These are phyloP conservation scores for Wickerhamomyces canadensis DNA, from an alignment of 805 yeast species.

Conservation along the genomic window DNA sequence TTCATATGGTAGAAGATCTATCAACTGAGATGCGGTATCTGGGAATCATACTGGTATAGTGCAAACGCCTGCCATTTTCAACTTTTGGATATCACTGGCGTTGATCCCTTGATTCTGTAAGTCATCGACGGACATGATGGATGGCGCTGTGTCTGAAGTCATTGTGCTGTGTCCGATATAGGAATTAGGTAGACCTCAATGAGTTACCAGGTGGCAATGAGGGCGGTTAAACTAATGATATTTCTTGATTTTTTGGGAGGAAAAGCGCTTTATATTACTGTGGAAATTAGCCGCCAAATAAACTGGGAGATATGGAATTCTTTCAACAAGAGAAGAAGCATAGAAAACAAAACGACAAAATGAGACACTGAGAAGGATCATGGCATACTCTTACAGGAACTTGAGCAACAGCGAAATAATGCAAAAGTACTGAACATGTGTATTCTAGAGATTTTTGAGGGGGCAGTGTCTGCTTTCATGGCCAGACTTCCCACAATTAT, in stretches of 20 bases:
- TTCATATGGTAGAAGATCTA: too few species aligned
- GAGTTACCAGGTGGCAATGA: too few species aligned
- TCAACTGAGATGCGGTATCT: too few species aligned
- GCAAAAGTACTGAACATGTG: background rate
- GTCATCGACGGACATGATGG: conserved; percentile 39
- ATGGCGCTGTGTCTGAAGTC: conserved; percentile 9
- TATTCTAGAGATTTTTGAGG: background rate
- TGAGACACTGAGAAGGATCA: too few species aligned
- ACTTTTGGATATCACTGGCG: conserved; percentile 63
- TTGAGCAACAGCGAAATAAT: background rate
- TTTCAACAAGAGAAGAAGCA: too few species aligned
- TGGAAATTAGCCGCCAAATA: background rate
- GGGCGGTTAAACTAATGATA: background rate
- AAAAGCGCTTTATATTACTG: background rate
- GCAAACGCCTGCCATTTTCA: conserved; percentile 61
- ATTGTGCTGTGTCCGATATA: conserved; percentile 4
- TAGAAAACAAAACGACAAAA: too few species aligned
- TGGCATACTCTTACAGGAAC: too few species aligned
- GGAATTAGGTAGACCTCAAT: too few species aligned
- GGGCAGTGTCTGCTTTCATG: conserved; percentile 15
- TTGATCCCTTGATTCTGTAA: conserved; percentile 65
- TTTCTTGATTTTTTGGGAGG: background rate
- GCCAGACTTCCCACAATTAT: conserved; percentile 12
- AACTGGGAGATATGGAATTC: too few species aligned
- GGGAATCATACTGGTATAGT: conserved; percentile 58